phyloP scores from a whole-genome alignment of 2,329 filamentous ascomycete species.

The Neophaeococcomyces mojaviensis region DNA sequence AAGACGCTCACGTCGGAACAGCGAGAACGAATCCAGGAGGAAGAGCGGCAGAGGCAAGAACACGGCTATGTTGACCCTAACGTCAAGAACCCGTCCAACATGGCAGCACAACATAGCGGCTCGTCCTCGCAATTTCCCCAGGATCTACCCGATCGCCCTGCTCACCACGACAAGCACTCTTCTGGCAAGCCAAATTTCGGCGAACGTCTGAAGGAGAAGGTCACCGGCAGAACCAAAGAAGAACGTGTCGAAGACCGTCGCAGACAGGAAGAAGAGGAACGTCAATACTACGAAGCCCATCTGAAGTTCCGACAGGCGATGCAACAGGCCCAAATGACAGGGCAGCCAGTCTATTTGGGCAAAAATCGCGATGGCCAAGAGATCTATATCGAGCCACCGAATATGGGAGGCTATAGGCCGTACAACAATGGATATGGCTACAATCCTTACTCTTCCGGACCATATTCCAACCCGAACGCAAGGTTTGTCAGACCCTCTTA shows the following conservation, averaged over 20 bases:
- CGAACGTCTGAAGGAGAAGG: conserved; percentile 52
- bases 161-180: conserved; percentile 11
- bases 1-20: conserved; percentile 42
- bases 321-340: conserved; percentile 44
- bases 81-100: conserved; percentile 12
- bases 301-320: conserved; percentile 45
- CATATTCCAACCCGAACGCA: conserved; percentile 42
- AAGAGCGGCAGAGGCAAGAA: conserved; percentile 25
- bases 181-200: conserved; percentile 39
- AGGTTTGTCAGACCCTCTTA: conserved; percentile 42
- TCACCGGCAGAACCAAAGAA: conserved; percentile 50
- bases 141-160: conserved; percentile 14
- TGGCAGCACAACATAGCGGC: conserved; percentile 6
- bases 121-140: not conserved
- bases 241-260: conserved; percentile 43
- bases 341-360: conserved; percentile 49
- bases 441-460: conserved; percentile 40
- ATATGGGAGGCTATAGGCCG: conserved; percentile 26
- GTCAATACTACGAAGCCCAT: conserved; percentile 46
- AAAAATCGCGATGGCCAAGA: conserved; percentile 47
- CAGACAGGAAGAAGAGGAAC: conserved; percentile 44
- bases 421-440: conserved; percentile 30
- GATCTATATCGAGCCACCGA: conserved; percentile 53
- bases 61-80: conserved; percentile 34
- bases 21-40: conserved; percentile 38